phyloP scores from a whole-genome alignment of 208 protist species.

The Leishmania braziliensis region DNA sequence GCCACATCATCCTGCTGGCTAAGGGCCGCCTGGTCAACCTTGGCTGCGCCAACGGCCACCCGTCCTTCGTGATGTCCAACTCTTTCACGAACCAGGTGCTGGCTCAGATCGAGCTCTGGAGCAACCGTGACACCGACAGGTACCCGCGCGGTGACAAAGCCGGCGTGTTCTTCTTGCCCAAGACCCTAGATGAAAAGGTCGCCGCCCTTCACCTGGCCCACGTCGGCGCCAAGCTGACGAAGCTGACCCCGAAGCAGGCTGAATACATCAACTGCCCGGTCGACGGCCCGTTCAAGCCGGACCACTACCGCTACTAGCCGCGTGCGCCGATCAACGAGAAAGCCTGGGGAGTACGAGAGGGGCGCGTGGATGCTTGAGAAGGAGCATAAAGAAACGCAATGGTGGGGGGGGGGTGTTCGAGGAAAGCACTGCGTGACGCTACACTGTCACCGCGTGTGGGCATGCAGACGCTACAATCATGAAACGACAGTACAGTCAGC shows the following conservation, averaged over 20 bases:
- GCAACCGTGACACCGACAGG: conserved; percentile 90
- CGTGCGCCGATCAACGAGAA: background rate
- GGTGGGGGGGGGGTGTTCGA: too few relatives aligned
- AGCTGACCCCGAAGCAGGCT: conserved; percentile 95
- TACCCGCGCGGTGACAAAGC: conserved; percentile 93
- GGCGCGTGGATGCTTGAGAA: background rate
- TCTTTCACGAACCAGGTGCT: conserved; percentile 99
- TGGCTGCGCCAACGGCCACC: conserved; percentile 99
- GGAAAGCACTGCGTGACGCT: background rate
- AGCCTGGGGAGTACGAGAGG: background rate
- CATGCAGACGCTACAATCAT: background rate
- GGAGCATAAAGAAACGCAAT: background rate
- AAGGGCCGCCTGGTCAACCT: conserved; percentile 99
- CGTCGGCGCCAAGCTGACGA: conserved; percentile 98
- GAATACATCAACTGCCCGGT: conserved; percentile 98
- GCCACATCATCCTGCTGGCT: conserved; percentile 96
- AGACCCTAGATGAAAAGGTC: conserved; percentile 99
- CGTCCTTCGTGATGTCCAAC: conserved; percentile 99
- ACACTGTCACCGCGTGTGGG: background rate
- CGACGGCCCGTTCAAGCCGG: conserved; percentile 98
- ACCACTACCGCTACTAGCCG: conserved; percentile 99
- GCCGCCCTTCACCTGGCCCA: conserved; percentile 97
- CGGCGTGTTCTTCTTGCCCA: conserved; percentile 98
- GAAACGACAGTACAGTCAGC: background rate
- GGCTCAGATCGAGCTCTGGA: conserved; percentile 99